These are phyloP conservation scores for Yarrowia alimentaria DNA, from an alignment of 805 yeast genomes.

Conservation along the genomic window DNA sequence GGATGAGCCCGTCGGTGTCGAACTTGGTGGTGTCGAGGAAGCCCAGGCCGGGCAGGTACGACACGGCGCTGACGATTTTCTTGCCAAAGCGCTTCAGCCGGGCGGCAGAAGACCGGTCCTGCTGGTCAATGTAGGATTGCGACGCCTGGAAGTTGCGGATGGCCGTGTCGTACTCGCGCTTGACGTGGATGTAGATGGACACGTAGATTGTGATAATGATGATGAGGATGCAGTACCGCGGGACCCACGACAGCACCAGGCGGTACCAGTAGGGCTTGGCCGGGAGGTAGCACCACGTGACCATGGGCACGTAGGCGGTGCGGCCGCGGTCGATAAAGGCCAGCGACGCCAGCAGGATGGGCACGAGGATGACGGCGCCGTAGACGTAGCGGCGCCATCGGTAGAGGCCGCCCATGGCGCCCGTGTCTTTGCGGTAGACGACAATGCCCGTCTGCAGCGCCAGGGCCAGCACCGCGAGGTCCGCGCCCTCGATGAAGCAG, in stretches of 20 bases:
- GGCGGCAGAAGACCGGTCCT: no score
- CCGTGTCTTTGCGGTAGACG: constrained; percentile 60
- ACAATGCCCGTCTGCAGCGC: constrained; percentile 76
- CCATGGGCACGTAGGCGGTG: constrained; percentile 51
- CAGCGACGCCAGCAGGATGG: constrained; percentile 58
- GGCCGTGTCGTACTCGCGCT: constrained; percentile 33
- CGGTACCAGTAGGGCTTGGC: constrained; percentile 69
- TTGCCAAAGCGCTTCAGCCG: constrained; percentile 2
- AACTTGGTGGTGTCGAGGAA: constrained; percentile 6
- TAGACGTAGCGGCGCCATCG: constrained; percentile 14
- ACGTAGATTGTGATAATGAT: constrained; percentile 61
- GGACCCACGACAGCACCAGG: constrained; percentile 72
- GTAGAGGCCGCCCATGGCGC: constrained; percentile 32
- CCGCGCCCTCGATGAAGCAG: constrained; percentile 77
- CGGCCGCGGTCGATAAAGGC: constrained; percentile 60
- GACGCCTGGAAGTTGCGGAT: constrained; percentile 34
- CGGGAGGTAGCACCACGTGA: constrained; percentile 77
- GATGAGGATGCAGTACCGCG: constrained; percentile 64
- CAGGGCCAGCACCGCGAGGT: constrained; percentile 72
- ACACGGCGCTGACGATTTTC: constrained; percentile 1
- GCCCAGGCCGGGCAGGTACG: constrained; percentile 12
- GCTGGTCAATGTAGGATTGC: constrained; percentile 30
- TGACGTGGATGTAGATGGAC: constrained; percentile 68
- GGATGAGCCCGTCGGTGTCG: constrained; percentile 1
- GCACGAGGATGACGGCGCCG: constrained; percentile 60